These are phyloP conservation scores for Monilinia fructigena DNA, from an alignment of 2,329 filamentous ascomycete species.

Conservation along the genomic window DNA sequence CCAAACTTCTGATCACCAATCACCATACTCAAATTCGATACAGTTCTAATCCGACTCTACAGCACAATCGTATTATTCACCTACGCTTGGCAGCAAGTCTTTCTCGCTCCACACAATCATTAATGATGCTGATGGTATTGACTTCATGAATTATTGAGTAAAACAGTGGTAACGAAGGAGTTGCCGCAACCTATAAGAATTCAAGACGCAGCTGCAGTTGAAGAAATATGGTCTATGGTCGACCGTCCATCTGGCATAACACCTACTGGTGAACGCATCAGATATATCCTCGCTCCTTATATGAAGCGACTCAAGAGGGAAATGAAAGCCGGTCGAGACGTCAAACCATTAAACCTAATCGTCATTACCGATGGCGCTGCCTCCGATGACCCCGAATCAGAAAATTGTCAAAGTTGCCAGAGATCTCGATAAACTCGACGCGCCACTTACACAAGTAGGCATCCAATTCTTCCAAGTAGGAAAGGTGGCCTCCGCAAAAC, in stretches of 20 bases:
- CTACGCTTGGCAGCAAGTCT: slow-evolving; percentile 69
- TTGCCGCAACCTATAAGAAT: slow-evolving; percentile 58
- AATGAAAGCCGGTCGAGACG: slow-evolving; percentile 41
- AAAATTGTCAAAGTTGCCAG: slow-evolving; percentile 67
- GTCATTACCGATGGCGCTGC: slow-evolving; percentile 87
- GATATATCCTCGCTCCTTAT: slow-evolving; percentile 72
- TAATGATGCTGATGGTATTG: slow-evolving; percentile 82
- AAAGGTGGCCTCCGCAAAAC: slow-evolving; percentile 61
- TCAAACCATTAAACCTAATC: slow-evolving; percentile 86
- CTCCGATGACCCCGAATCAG: slow-evolving; percentile 72
- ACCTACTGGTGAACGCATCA: slow-evolving; percentile 70
- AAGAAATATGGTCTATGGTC: slow-evolving; percentile 68
- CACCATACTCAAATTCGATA: slow-evolving; percentile 89
- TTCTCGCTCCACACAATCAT: slow-evolving; percentile 75
- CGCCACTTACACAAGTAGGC: slow-evolving; percentile 78
- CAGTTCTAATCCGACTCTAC: slow-evolving; percentile 79
- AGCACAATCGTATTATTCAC: slow-evolving; percentile 57
- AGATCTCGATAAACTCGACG: slow-evolving; percentile 67
- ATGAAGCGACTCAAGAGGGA: slow-evolving; percentile 53
- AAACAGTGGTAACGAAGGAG: slow-evolving; percentile 41
- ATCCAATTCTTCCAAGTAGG: slow-evolving; percentile 97
- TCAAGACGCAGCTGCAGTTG: slow-evolving; percentile 55
- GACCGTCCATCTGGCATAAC: slow-evolving; percentile 63
- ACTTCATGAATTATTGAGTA: slow-evolving; percentile 77
- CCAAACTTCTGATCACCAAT: no score